Base-by-base conservation (phyloP, 2,329 filamentous ascomycete species). In the Botrytis cinerea region DNA sequence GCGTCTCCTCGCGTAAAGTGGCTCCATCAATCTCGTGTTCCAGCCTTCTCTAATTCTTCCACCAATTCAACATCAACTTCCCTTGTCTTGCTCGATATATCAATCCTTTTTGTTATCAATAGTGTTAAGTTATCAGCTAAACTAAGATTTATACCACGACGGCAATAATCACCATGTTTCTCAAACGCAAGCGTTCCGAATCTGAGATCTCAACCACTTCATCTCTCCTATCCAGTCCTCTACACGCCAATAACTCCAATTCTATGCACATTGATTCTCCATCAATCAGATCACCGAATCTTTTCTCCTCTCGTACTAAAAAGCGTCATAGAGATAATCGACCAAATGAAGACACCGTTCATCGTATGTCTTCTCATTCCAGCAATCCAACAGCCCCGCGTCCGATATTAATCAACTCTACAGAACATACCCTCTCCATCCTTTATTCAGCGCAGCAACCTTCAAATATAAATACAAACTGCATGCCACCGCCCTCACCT, bases 121-220 rank as follows among this genome's bases (percentile, higher is more conserved):
- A 57, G 10, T 57, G 32, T 43, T 20, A 45, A 54, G 35, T 48
- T 54, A 48, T 25, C 46, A 68, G 18, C 46, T 54, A 28, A 54
- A 68, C 25, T 32, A 32, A 22, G n/a, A 16, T 22, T 32, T 57
- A 22, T 9, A 18, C 35, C 48, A 43, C 18, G 18, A 45, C n/a
- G 40, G 6, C 10, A 32, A 66, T 8, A 71, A 43, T 10, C 43
- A 73, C 35, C 25, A 89, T 88, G 87, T 80, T 85, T 40, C 82
- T 89, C 79, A 91, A 91, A 80, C 88, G 89, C 81, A 91, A 91
- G 84, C 86, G 88, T 61, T 91, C 89, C 77, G 84, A 86, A 72
- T 87, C 87, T 35, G 87, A 89, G 79, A 83, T 89, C 74, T 86
- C 85, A 67, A 82, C 84, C 51, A 84, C 84, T 51, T 85, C 84